Percentiles rank a stretch among this genome's conserved stretches.
phyloP scores from a whole-genome alignment of 2,329 filamentous ascomycete species.

The Hymenotorrendiella dingleyae region DNA sequence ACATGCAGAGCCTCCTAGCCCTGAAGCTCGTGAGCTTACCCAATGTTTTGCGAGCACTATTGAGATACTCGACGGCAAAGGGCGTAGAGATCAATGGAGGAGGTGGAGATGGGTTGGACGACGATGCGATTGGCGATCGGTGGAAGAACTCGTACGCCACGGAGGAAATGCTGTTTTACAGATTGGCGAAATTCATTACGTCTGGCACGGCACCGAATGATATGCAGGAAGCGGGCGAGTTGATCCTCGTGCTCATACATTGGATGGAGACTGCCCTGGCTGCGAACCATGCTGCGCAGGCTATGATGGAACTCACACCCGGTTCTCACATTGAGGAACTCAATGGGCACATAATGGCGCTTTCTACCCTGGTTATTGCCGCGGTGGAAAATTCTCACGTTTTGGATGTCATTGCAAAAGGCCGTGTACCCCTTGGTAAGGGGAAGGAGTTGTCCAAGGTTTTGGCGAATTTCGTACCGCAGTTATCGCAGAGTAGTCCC shows the following conservation, averaged over 20 bases:
- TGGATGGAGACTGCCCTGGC: slow-evolving; percentile 56
- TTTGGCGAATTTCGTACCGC: slow-evolving; percentile 47
- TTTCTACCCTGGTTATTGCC: slow-evolving; percentile 57
- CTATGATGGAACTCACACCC: slow-evolving; percentile 37
- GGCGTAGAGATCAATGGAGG: slow-evolving; percentile 11
- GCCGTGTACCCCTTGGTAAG: slow-evolving; percentile 46
- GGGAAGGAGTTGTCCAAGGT: slow-evolving; percentile 39
- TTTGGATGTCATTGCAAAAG: slow-evolving; percentile 46
- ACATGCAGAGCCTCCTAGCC: slow-evolving; percentile 49
- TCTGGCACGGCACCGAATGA: slow-evolving; percentile 44
- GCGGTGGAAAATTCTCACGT: slow-evolving; percentile 55
- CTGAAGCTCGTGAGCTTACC: slow-evolving; percentile 47
- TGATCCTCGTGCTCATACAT: slow-evolving; percentile 44
- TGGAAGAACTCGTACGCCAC: slow-evolving; percentile 52
- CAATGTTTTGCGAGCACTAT: slow-evolving; percentile 49
- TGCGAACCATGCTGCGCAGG: slow-evolving; percentile 42
- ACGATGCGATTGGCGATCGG: slow-evolving; percentile 25
- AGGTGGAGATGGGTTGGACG: slow-evolving; percentile 3
- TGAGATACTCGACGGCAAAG: slow-evolving; percentile 41
- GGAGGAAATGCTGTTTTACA: slow-evolving; percentile 31
- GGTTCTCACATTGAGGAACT: slow-evolving; percentile 46
- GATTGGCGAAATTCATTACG: slow-evolving; percentile 29
- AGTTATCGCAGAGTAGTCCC: slow-evolving; percentile 51
- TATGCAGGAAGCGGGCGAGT: slow-evolving; percentile 42
- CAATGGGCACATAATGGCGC: slow-evolving; percentile 55